Percentiles rank a stretch among this genome's conserved stretches.
These are phyloP conservation scores for Yamadazyma mexicana DNA, from an alignment of 1,139 yeast genomes.

Conservation along the genomic window DNA sequence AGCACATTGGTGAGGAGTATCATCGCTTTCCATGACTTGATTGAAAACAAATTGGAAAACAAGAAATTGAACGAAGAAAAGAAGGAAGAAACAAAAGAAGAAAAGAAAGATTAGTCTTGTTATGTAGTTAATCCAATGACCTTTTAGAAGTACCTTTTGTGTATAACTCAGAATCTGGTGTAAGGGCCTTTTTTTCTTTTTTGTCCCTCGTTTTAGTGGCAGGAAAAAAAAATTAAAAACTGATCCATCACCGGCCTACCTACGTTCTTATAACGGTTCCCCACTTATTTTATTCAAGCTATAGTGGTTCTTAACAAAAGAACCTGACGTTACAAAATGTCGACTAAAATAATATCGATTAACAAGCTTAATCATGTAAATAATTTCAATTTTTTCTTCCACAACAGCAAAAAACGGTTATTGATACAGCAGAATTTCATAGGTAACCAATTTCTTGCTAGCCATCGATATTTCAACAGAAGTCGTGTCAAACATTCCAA, in stretches of 20 bases:
- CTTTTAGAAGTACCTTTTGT: too few relatives aligned
- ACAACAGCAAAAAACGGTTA: slow-evolving; percentile 35
- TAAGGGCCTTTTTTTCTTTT: neutral
- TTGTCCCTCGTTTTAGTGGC: neutral
- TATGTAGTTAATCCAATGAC: neutral
- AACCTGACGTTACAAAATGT: neutral
- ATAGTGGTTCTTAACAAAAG: too few relatives aligned
- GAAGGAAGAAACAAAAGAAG: neutral
- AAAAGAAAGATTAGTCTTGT: neutral
- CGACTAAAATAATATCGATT: slow-evolving; percentile 5
- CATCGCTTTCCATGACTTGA: slow-evolving; percentile 93
- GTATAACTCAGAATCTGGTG: too few relatives aligned
- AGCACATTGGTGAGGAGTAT: slow-evolving; percentile 90
- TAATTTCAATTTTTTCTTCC: slow-evolving; percentile 41
- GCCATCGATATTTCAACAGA: slow-evolving; percentile 8
- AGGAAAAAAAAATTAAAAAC: too few relatives aligned
- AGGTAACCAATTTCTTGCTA: slow-evolving; percentile 30
- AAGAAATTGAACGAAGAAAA: slow-evolving; percentile 50
- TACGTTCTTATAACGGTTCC: too few relatives aligned
- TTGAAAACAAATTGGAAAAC: slow-evolving; percentile 91
- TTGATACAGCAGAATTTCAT: slow-evolving; percentile 36
- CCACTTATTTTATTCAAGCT: neutral
- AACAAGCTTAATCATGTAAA: slow-evolving; percentile 18
- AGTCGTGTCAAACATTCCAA: neutral
- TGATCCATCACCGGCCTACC: too few relatives aligned